Conservation (phyloP, 208 protist species). For the Blastocrithidia nonstop region DNA sequence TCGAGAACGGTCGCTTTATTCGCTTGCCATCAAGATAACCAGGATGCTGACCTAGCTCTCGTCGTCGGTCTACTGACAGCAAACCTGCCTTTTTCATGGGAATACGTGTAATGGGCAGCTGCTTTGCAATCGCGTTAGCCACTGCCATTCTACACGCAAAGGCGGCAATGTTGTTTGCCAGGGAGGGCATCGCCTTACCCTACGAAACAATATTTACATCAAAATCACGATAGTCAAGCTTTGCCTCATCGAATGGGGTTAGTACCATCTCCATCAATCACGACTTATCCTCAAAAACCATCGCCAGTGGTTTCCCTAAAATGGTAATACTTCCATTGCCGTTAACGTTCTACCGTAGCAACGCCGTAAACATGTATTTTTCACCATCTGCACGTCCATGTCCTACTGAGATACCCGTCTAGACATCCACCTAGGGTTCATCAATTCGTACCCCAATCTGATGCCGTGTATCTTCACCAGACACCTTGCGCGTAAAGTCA, state of each 20-base stretch:
- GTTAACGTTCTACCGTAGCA: slow-evolving; percentile 70
- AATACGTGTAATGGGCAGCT: slow-evolving; percentile 71
- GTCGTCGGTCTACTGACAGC: slow-evolving; percentile 68
- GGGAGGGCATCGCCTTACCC: slow-evolving; percentile 67
- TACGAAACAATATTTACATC: slow-evolving; percentile 74
- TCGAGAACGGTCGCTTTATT: slow-evolving; percentile 70
- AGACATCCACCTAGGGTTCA: slow-evolving; percentile 50
- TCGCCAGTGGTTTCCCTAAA: slow-evolving; percentile 60
- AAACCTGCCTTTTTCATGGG: slow-evolving; percentile 78
- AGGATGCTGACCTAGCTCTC: slow-evolving; percentile 69
- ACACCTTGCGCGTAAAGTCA: slow-evolving; percentile 80
- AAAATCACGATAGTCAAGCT: slow-evolving; percentile 71
- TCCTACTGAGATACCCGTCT: slow-evolving; percentile 69
- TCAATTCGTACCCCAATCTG: slow-evolving; percentile 87
- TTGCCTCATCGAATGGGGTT: slow-evolving; percentile 81
- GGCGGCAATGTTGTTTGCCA: slow-evolving; percentile 72
- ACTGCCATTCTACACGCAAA: slow-evolving; percentile 76
- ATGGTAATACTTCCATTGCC: slow-evolving; percentile 50
- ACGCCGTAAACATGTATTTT: slow-evolving; percentile 70
- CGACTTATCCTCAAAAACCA: slow-evolving; percentile 68
- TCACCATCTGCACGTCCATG: slow-evolving; percentile 69
- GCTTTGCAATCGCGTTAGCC: slow-evolving; percentile 69
- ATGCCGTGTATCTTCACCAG: slow-evolving; percentile 71
- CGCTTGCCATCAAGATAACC: slow-evolving; percentile 77
- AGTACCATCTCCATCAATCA: slow-evolving; percentile 85